Base-by-base conservation (phyloP, 2,329 filamentous ascomycete genomes). In the Phaeosphaeria sp. region DNA sequence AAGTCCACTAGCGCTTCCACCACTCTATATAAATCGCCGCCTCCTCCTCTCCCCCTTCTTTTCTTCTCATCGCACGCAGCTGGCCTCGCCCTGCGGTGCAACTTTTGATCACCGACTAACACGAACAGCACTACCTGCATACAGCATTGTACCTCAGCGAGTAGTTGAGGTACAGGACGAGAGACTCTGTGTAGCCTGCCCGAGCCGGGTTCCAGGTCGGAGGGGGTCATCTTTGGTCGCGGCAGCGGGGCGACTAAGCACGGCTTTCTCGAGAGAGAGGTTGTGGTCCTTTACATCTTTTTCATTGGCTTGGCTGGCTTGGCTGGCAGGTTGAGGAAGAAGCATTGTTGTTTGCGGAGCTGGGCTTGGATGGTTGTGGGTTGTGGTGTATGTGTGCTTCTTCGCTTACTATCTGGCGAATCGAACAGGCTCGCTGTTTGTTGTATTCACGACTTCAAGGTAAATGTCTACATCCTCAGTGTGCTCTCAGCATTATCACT, bases 241-340 rank as follows among this genome's bases (percentile, higher is more conserved):
- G 54, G 20, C 39, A 27, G 50, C 4, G 46, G 50, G 41, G 41
- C 41, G 41, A 39, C 17, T 4, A 25, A n/a, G 23, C 42, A 23
- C 42, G 17, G 36, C 25, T 21, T 33, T 46, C 17, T 30, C 25
- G n/a, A n/a, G n/a, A n/a, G n/a, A 30, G 25, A n/a, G 17, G 22
- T 41, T 39, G 7, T 36, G 13, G 30, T 36, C 30, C 30, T 36
- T 36, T 52, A 23, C 46, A 46, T 42, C 27, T 58, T 58, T 55
- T 52, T 55, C 52, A 52, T 58, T 55, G 44, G 23, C 52, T 22
- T 17, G 10, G 21, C 20, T 49, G 46, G 56, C 48, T 44, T 52
- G 49, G 56, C 52, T 15, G 54, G 52, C 17, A n/a, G 43, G 46
- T 55, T 52, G 52, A 58, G 49, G 56, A 52, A 42, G 43, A 46